Base-by-base conservation (phyloP, 495 filamentous ascomycete species). In the Symbiotaphrina buchneri region DNA sequence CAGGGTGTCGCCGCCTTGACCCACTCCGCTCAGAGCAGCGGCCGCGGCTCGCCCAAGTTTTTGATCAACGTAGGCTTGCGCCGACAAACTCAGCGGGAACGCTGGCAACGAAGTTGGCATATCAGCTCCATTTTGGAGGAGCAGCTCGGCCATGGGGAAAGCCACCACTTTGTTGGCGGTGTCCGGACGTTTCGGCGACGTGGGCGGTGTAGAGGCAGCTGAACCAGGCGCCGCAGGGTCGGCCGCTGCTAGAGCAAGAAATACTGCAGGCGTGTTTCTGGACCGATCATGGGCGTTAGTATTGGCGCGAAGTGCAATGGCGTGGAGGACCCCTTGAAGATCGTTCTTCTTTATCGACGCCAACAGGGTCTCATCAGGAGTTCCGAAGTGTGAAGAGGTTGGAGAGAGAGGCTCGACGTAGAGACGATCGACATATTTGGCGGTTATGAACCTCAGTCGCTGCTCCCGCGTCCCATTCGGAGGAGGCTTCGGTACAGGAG, bases 291-390 rank as follows among this genome's bases (percentile, higher is more conserved):
- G 52, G 3, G 78, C 60, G 43, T 95, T 95, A 11, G 85, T 79
- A 40, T 82, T 92, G 21, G 80, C 87, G 20, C 68, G 63, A 10
- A 94, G 59, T 3, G 87, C 81, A 17, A 99, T 62, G 13, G 82
- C 90, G 41, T 94, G 85, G 14, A 95, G 68, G 7, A 90, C 79
- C 33, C 79, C 74, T 34, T 82, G 74, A 21, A 95, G 75, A 39
- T 99, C 82, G 48, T 91, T 93, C 39, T 70, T 74, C 56, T 93
- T 95, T 52, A 92, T 79, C 5, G 77, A 80, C 1, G 83, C 81
- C n/a, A 99, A 57, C 5, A 99, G 71, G 0, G 73, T 80, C 42
- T 99, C 87, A 33, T 95, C 80, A 0, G 90, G 58, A 0, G 75
- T 81, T 3, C 66, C 58, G 43, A 76, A 87, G 11, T 75, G 68